phyloP scores from a whole-genome alignment of 2,329 filamentous ascomycete genomes.

The Biscogniauxia sp. region DNA sequence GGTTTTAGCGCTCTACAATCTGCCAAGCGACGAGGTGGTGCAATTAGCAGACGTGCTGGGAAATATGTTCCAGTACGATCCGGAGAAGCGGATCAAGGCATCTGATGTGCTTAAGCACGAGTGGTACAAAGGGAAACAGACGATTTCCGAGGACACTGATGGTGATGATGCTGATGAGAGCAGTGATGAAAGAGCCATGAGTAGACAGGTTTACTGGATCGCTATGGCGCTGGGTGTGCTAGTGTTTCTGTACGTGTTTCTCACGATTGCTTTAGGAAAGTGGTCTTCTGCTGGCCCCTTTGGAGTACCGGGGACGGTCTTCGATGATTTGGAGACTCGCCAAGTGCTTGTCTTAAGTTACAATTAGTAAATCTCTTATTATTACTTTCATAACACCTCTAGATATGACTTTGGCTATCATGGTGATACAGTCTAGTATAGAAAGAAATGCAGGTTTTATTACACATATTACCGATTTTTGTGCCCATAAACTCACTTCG shows the following conservation, averaged over 20 bases:
- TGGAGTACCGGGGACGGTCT: not conserved
- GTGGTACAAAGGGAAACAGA: not conserved
- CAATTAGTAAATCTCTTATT: too few relatives aligned
- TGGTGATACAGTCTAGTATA: too few relatives aligned
- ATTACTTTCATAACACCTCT: too few relatives aligned
- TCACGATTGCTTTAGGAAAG: not conserved
- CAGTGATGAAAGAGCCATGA: not conserved
- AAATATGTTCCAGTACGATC: not conserved
- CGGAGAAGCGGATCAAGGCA: not conserved
- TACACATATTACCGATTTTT: too few relatives aligned
- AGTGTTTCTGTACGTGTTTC: not conserved
- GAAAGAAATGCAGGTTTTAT: too few relatives aligned
- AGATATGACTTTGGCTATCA: too few relatives aligned
- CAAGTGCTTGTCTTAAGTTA: too few relatives aligned
- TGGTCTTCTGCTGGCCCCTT: not conserved
- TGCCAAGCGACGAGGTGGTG: not conserved
- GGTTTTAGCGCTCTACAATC: not conserved
- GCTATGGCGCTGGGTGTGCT: not conserved
- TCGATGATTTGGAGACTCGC: too few relatives aligned
- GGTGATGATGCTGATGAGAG: too few relatives aligned
- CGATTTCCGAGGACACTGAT: not conserved
- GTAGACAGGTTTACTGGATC: not conserved
- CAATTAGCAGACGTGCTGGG: not conserved
- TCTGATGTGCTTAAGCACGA: not conserved
- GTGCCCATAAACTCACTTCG: too few relatives aligned